phyloP scores from a whole-genome alignment of 139 green algal genomes.

The Chlorella sp. region DNA sequence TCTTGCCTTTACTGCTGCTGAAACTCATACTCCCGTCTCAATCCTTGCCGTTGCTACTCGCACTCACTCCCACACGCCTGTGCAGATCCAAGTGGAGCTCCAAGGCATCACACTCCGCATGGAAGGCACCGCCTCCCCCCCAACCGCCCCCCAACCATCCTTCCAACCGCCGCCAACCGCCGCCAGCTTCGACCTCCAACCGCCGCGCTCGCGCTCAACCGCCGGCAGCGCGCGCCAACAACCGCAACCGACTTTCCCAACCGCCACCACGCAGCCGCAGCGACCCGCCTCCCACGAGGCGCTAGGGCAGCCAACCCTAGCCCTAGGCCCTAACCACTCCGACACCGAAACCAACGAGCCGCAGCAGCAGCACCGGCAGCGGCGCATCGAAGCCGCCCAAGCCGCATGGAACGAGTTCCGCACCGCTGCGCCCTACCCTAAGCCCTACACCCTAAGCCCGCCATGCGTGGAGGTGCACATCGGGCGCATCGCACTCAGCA shows the following conservation, averaged over 20 bases:
- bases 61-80: neutral
- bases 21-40: too few relatives aligned
- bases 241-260: too few relatives aligned
- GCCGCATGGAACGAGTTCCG: neutral
- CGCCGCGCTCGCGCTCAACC: too few relatives aligned
- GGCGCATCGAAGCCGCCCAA: neutral
- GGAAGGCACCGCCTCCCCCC: too few relatives aligned
- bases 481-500: neutral
- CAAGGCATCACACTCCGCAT: neutral
- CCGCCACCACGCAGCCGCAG: neutral
- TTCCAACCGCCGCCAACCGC: too few relatives aligned
- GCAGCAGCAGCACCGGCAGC: too few relatives aligned
- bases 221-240: too few relatives aligned
- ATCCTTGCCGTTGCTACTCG: neutral
- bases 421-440: neutral
- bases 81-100: neutral
- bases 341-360: neutral
- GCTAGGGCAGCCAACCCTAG: too few relatives aligned
- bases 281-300: too few relatives aligned
- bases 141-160: too few relatives aligned
- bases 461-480: neutral
- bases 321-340: too few relatives aligned
- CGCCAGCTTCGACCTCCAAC: too few relatives aligned
- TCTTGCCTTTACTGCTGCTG: neutral
- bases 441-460: neutral